A percentile compares a stretch with the other conserved stretches of the same genome.
Evolutionary conservation across 2,329 filamentous ascomycete species (phyloP).

Genomic region (Alternaria rosae): DNA sequence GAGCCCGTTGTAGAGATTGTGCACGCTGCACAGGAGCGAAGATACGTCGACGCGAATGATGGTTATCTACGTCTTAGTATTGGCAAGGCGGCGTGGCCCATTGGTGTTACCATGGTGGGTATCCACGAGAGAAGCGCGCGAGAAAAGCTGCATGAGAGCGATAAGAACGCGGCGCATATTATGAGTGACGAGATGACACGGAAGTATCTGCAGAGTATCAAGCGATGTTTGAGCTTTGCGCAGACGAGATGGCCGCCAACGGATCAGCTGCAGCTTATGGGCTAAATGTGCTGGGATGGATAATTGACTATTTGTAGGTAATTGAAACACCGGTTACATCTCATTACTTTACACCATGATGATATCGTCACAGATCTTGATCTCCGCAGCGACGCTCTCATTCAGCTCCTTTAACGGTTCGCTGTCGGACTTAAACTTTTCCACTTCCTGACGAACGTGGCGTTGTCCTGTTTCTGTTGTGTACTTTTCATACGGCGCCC

Average conservation of each 20-base stretch:
- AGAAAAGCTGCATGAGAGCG: conserved; percentile 87
- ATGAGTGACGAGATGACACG: conserved; percentile 96
- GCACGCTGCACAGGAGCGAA: conserved; percentile 83
- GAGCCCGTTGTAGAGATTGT: conserved; percentile 91
- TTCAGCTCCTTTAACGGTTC: no score
- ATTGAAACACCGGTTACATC: background rate
- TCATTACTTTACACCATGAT: background rate
- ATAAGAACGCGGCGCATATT: conserved; percentile 84
- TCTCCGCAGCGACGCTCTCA: no score
- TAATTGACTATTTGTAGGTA: background rate
- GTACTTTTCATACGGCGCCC: no score
- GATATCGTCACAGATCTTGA: no score
- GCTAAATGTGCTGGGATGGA: conserved; percentile 55
- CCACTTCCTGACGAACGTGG: no score
- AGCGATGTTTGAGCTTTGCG: conserved; percentile 93
- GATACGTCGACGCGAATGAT: conserved; percentile 96
- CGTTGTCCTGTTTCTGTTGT: no score
- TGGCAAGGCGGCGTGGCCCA: conserved; percentile 96
- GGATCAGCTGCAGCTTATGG: conserved; percentile 94
- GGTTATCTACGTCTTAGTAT: conserved; percentile 93
- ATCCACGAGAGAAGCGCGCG: conserved; percentile 96
- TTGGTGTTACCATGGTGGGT: conserved; percentile 99
- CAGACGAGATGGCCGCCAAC: conserved; percentile 96
- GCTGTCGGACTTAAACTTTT: no score
- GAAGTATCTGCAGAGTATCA: conserved; percentile 97